A percentile compares a stretch with the other conserved stretches of the same genome.
Evolutionary conservation across 305 asterid species (phyloP).

Genomic region (Striga hermonthica): DNA sequence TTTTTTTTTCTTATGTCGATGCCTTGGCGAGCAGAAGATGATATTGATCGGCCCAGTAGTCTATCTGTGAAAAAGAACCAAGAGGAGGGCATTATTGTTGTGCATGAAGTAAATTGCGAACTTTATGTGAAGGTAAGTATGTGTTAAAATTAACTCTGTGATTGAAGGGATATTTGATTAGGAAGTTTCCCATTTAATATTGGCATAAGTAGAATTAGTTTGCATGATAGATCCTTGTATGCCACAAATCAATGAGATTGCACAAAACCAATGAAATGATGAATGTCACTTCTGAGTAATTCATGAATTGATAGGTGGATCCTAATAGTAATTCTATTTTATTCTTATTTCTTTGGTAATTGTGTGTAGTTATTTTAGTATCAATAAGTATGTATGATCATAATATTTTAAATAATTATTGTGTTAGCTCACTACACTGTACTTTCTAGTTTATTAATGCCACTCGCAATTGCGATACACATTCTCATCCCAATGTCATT

Average conservation of each 20-base stretch:
- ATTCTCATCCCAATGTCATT: neutral
- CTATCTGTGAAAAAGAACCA: constrained; percentile 83
- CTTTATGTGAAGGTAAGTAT: constrained; percentile 73
- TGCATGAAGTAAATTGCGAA: constrained; percentile 93
- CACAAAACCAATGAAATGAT: constrained; percentile 21
- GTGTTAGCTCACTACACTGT: neutral
- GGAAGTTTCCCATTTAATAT: neutral
- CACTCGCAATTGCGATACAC: neutral
- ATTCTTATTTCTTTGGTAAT: neutral
- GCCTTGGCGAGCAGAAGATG: constrained; percentile 60
- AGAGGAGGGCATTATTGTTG: constrained; percentile 67
- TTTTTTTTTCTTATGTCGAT: constrained; percentile 27
- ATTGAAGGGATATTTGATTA: constrained; percentile 6
- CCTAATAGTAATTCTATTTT: neutral
- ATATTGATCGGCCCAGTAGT: constrained; percentile 80
- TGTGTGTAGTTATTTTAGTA: neutral
- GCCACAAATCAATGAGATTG: neutral
- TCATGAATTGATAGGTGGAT: neutral
- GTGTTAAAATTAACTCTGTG: constrained; percentile 1
- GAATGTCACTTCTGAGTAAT: neutral
- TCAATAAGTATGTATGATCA: neutral
- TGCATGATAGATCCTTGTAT: neutral
- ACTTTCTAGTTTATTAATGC: neutral
- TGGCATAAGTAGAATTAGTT: constrained; percentile 2
- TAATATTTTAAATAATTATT: neutral